A percentile compares a stretch with the other conserved stretches of the same genome.
These are phyloP conservation scores for Colletotrichum australisinense DNA, from an alignment of 2,329 filamentous ascomycete species.

Conservation along the genomic window DNA sequence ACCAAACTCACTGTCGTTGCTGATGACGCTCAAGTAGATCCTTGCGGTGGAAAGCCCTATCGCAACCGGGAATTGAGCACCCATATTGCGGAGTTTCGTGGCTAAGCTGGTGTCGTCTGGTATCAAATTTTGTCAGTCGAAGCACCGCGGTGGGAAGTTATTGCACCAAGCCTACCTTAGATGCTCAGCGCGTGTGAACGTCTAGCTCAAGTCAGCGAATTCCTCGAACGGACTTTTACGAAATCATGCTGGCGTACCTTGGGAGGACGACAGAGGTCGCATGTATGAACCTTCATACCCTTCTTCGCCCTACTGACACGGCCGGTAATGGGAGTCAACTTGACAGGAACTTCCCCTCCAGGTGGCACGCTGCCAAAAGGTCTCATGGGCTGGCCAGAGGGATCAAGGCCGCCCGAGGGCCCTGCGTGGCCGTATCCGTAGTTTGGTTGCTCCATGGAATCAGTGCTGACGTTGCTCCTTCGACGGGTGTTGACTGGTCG, in stretches of 20 bases:
- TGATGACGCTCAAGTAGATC: slow-evolving; percentile 70
- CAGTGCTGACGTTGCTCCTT: slow-evolving; percentile 59
- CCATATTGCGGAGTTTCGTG: slow-evolving; percentile 65
- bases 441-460: slow-evolving; percentile 59
- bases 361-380: slow-evolving; percentile 50
- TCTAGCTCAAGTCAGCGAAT: slow-evolving; percentile 50
- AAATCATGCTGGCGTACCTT: slow-evolving; percentile 53
- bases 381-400: slow-evolving; percentile 49
- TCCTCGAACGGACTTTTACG: background rate
- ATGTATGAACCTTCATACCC: slow-evolving; percentile 67
- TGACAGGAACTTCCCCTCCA: slow-evolving; percentile 54
- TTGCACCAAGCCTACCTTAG: slow-evolving; percentile 57
- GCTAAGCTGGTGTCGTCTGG: slow-evolving; percentile 70
- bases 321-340: slow-evolving; percentile 66
- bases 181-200: slow-evolving; percentile 72
- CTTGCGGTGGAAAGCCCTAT: slow-evolving; percentile 67
- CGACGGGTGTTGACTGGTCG: slow-evolving; percentile 43
- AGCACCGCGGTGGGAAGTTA: background rate
- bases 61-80: slow-evolving; percentile 66
- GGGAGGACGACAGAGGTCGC: slow-evolving; percentile 61
- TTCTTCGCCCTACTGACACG: slow-evolving; percentile 70
- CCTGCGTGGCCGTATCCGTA: slow-evolving; percentile 38
- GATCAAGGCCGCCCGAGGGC: slow-evolving; percentile 39
- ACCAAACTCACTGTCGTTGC: slow-evolving; percentile 56
- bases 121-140: slow-evolving; percentile 16